Evolutionary conservation across 176 grass and related monocot genomes (phyloP).

Genomic region (Zoysia pacifica): DNA sequence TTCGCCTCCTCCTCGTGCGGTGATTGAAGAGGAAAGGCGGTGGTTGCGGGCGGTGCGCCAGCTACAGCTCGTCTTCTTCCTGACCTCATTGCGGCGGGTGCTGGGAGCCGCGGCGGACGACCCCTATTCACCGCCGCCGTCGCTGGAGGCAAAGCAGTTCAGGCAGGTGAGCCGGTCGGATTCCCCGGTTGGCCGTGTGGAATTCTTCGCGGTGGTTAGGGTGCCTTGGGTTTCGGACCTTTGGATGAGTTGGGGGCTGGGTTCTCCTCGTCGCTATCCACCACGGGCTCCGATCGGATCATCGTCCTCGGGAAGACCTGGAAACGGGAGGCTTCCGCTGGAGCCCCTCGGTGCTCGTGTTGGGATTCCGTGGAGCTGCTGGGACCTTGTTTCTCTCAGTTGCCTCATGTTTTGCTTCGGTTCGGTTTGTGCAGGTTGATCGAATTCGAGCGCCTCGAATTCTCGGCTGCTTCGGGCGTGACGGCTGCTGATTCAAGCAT

Average conservation of each 20-base stretch:
- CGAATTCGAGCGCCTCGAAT: constrained; percentile 27
- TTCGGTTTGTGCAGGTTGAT: constrained; percentile 50
- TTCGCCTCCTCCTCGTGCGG: background rate
- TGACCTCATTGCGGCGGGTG: constrained; percentile 25
- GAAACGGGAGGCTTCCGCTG: constrained; percentile 26
- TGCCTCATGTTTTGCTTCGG: background rate
- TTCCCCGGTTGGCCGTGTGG: background rate
- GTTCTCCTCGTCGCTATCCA: constrained; percentile 11
- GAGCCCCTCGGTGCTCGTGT: constrained; percentile 24
- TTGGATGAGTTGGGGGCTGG: background rate
- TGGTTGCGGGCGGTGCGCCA: background rate
- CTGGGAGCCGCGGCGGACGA: background rate
- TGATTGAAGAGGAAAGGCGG: background rate
- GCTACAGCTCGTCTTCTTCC: background rate
- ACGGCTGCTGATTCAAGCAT: constrained; percentile 89
- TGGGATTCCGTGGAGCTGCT: background rate
- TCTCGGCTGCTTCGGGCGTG: constrained; percentile 21
- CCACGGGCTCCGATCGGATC: constrained; percentile 24
- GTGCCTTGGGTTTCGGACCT: constrained; percentile 5
- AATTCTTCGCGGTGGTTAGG: constrained; percentile 33
- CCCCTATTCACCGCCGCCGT: background rate
- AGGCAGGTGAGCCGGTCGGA: constrained; percentile 46
- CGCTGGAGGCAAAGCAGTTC: constrained; percentile 6
- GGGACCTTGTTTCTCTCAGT: background rate
- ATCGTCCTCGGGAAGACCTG: constrained; percentile 33